Conservation (phyloP, 352 stramenopile species). For the Phytopythium helicoides region DNA sequence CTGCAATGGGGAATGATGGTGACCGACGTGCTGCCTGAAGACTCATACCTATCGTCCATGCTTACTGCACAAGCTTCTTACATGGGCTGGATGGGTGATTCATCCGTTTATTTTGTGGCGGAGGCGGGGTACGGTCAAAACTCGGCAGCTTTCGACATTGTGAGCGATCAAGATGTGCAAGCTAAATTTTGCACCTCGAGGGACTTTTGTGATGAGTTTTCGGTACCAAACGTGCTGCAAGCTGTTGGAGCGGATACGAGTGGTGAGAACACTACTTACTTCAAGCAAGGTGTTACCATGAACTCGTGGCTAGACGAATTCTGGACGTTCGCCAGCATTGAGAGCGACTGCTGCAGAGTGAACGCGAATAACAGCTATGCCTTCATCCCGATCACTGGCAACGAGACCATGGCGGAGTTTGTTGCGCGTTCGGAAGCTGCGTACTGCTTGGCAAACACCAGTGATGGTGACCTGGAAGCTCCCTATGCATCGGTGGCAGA, state of each 20-base stretch:
- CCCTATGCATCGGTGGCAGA: constrained; percentile 33
- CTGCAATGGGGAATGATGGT: constrained; percentile 55
- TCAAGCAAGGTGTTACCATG: constrained; percentile 38
- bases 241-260: constrained; percentile 30
- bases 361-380: constrained; percentile 25
- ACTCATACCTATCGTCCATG: constrained; percentile 60
- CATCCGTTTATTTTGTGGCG: constrained; percentile 65
- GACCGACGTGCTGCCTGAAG: constrained; percentile 46
- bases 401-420: constrained; percentile 23
- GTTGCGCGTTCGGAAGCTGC: constrained; percentile 14
- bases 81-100: constrained; percentile 14
- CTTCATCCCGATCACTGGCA: constrained; percentile 39
- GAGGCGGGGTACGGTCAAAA: constrained; percentile 60
- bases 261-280: constrained; percentile 35
- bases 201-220: constrained; percentile 48
- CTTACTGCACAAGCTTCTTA: constrained; percentile 29
- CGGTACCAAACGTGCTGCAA: constrained; percentile 60
- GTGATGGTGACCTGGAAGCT: constrained; percentile 3
- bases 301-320: constrained; percentile 79
- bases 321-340: constrained; percentile 58
- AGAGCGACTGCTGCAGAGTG: constrained; percentile 67
- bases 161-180: constrained; percentile 25
- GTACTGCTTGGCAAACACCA: constrained; percentile 36
- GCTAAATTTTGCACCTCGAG: constrained; percentile 63
- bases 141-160: constrained; percentile 25